Base-by-base conservation (phyloP, 805 yeast genomes). In the Starmerella lactis-condensi region DNA sequence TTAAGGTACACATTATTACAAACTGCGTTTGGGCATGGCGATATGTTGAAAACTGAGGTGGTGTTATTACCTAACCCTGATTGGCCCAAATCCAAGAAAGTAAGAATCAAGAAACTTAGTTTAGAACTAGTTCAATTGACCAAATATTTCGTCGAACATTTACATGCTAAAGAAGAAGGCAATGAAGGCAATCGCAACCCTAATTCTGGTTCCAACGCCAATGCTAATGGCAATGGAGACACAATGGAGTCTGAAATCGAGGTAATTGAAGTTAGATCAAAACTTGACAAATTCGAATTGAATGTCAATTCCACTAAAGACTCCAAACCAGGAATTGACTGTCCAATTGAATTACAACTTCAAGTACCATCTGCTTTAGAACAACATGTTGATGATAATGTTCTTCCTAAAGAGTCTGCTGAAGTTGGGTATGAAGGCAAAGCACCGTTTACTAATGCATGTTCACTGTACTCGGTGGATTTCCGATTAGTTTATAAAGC, bases 21-120 rank as follows among this genome's bases (percentile, higher is more conserved):
- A 7, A 41, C 57, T 1, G 53, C 59, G 2, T 56, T 44, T 30
- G 63, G 63, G 4, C 62, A 62, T 3, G 47, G 54, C 7, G 63
- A 58, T 33, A 32, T 33, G 11, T 33, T 58, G 2, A 36, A 38
- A 4, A 46, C 52, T n/a, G 39, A 35, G 24, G 27, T 55, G 28
- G 47, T 43, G 19, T 40, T 56, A 2, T 28, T 35, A n/a, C 53
- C 57, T 10, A 58, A 58, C 31, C 47, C 44, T 3, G 62, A 57
- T 38, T 47, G 54, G 50, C 34, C 48, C n/a, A 50, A 51, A 38
- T 45, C 59, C 5, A 42, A 45, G 26, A 52, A 51, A 33, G 57
- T 56, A 26, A 52, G 50, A 36, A 39, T 58, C n/a, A 47, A 49
- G 29, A 46, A 53, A 19, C 24, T 56, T 6, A 43, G 53, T 6